phyloP scores from a whole-genome alignment of 495 filamentous ascomycete genomes.

The Neurospora terricola region DNA sequence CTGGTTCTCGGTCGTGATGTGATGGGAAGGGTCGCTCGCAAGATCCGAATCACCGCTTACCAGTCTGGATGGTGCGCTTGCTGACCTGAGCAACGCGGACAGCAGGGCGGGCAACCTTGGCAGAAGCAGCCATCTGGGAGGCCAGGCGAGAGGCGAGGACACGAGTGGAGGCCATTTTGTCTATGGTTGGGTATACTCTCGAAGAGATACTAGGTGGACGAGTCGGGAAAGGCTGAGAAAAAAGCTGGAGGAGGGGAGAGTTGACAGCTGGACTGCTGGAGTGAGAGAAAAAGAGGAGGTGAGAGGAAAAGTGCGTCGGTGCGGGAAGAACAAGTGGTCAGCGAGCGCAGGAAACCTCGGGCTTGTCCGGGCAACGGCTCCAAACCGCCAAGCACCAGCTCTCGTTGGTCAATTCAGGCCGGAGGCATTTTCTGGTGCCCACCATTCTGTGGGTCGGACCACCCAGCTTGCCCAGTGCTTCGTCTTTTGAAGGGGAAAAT shows the following conservation, averaged over 20 bases:
- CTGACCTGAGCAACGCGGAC: slow-evolving; percentile 49
- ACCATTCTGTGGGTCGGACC: slow-evolving; percentile 19
- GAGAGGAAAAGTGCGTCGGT: slow-evolving; percentile 18
- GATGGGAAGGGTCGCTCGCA: background rate
- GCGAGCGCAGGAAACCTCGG: slow-evolving; percentile 24
- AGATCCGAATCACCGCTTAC: slow-evolving; percentile 26
- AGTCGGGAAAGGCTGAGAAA: slow-evolving; percentile 23
- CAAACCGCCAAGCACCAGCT: slow-evolving; percentile 8
- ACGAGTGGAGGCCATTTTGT: slow-evolving; percentile 66
- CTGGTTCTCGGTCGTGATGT: background rate
- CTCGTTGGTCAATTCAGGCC: slow-evolving; percentile 25
- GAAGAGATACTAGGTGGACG: background rate
- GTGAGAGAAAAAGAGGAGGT: slow-evolving; percentile 30
- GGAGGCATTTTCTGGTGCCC: slow-evolving; percentile 15
- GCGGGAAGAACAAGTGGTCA: slow-evolving; percentile 23
- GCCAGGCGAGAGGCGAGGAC: slow-evolving; percentile 57
- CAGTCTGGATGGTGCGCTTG: slow-evolving; percentile 56
- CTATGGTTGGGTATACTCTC: slow-evolving; percentile 8
- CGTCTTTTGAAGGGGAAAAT: slow-evolving; percentile 7
- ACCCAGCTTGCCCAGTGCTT: slow-evolving; percentile 6
- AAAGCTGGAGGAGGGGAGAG: slow-evolving; percentile 29
- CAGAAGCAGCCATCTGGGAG: slow-evolving; percentile 52
- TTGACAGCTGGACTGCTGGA: slow-evolving; percentile 30
- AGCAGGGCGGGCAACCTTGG: slow-evolving; percentile 62
- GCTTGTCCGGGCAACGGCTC: slow-evolving; percentile 30